Base-by-base conservation (phyloP, 306 rosid genomes). In the Senna tora region DNA sequence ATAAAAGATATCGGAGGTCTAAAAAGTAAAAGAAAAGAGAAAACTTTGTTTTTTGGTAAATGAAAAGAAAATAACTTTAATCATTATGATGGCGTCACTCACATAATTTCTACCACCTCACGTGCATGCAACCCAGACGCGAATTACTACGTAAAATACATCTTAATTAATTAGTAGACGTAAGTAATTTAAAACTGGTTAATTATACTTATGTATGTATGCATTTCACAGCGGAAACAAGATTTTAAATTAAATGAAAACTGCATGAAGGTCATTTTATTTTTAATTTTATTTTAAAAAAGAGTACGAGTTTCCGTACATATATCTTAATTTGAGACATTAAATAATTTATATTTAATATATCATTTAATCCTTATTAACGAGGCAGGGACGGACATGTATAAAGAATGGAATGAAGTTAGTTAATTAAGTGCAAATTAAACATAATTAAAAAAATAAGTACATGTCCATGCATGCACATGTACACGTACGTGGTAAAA, bases 1-100 rank as follows among this genome's bases (percentile, higher is more conserved):
- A 71, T 47, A 79, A 92, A 87, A 82, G 96, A 85, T 87, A 76
- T 92, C 78, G 97, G 97, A 87, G 81, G 84, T 77, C 87, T 79
- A 84, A 81, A 92, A 92, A 92, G 90, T 84, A 82, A 83, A 91
- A 84, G 79, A 84, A 85, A 87, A 85, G 84, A 83, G 73, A 39
- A n/a, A 59, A 33, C 38, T 10, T 34, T 57, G 16, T 41, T 59
- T 59, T 59, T 59, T 16, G 45, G 90, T 83, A 80, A 83, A 88
- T 82, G 77, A 84, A 84, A 87, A 85, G 86, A 84, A 74, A 38
- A 25, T 10, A 64, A 79, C 90, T 92, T 89, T 86, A 89, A 84
- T 92, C 90, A 89, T 82, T 82, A 68, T 70, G 74, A 83, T 81
- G 87, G 87, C 86, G 84, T 86, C 83, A 80, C 81, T 76, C 84